phyloP scores from a whole-genome alignment of 2,329 filamentous ascomycete genomes.

The Rugonectria rugulosa region DNA sequence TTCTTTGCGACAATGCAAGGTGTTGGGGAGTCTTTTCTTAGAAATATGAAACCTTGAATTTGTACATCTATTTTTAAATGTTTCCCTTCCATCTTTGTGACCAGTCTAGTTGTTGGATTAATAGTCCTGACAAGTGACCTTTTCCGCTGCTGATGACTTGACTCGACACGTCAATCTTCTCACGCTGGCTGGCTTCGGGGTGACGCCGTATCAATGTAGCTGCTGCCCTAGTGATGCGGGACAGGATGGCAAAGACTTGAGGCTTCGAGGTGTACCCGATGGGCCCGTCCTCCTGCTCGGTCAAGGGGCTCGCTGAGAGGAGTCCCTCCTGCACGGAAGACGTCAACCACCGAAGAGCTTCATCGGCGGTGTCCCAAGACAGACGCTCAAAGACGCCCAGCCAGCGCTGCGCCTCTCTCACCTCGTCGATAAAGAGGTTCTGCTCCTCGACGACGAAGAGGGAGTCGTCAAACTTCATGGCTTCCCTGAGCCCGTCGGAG shows the following conservation, averaged over 20 bases:
- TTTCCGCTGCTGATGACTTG: constrained; percentile 11
- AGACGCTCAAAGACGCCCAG: constrained; percentile 53
- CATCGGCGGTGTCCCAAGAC: constrained; percentile 30
- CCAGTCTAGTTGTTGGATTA: constrained; percentile 9
- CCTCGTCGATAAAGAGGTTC: constrained; percentile 90
- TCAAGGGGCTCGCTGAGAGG: constrained; percentile 45
- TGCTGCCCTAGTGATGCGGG: constrained; percentile 53
- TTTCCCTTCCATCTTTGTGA: constrained; percentile 5
- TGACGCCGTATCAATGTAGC: constrained; percentile 42
- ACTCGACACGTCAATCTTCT: constrained; percentile 20
- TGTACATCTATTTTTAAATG: constrained; percentile 8
- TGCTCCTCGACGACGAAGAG: constrained; percentile 92
- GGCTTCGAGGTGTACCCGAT: constrained; percentile 77
- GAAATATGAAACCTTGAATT: constrained; percentile 20
- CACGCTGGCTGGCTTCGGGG: constrained; percentile 17
- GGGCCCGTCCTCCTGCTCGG: constrained; percentile 63
- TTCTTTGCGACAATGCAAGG: constrained; percentile 26
- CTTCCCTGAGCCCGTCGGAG: constrained; percentile 52
- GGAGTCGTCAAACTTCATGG: constrained; percentile 65
- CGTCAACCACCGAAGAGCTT: constrained; percentile 39
- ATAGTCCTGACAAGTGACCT: constrained; percentile 40
- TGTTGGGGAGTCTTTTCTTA: constrained; percentile 24
- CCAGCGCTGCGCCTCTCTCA: constrained; percentile 79
- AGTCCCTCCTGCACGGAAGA: constrained; percentile 63
- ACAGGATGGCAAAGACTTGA: constrained; percentile 70